A percentile compares a stretch with the other conserved stretches of the same genome.
Evolutionary conservation across 768 basidiomycete species (phyloP).

Genomic region (Hemileccinum rubropunctum): DNA sequence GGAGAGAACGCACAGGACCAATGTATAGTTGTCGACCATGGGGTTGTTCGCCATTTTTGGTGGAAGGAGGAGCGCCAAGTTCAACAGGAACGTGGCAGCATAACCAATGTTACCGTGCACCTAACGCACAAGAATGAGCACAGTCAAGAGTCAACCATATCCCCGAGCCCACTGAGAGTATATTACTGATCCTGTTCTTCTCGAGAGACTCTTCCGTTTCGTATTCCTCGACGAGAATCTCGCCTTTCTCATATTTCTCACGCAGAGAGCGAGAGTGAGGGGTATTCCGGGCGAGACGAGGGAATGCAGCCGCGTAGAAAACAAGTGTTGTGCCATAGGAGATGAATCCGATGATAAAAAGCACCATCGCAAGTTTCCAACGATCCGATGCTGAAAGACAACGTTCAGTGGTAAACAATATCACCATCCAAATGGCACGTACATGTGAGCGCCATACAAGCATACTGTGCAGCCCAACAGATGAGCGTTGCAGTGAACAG

Average conservation of each 20-base stretch:
- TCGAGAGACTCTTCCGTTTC: slow-evolving; percentile 75
- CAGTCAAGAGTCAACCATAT: not conserved
- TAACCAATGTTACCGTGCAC: slow-evolving; percentile 78
- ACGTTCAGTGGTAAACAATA: not conserved
- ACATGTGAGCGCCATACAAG: slow-evolving; percentile 73
- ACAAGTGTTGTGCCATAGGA: slow-evolving; percentile 79
- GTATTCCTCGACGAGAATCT: slow-evolving; percentile 59
- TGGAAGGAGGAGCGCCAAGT: slow-evolving; percentile 69
- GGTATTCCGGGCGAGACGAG: slow-evolving; percentile 79
- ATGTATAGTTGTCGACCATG: slow-evolving; percentile 69
- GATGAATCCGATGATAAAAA: slow-evolving; percentile 79
- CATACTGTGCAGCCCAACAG: slow-evolving; percentile 81
- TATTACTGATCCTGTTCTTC: slow-evolving; percentile 84
- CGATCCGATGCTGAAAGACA: slow-evolving; percentile 50
- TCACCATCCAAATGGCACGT: slow-evolving; percentile 15
- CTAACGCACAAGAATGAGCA: slow-evolving; percentile 32
- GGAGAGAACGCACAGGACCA: slow-evolving; percentile 56
- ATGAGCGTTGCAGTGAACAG: slow-evolving; percentile 65
- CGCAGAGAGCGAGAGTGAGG: slow-evolving; percentile 53
- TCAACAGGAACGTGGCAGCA: slow-evolving; percentile 59
- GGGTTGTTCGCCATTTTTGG: slow-evolving; percentile 41
- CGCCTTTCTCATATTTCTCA: slow-evolving; percentile 56
- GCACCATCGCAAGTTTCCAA: slow-evolving; percentile 74
- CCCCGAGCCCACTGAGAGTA: slow-evolving; percentile 59
- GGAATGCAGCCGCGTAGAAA: slow-evolving; percentile 77